Base-by-base conservation (phyloP, 441 rosid species). In the Croton laevigatus region DNA sequence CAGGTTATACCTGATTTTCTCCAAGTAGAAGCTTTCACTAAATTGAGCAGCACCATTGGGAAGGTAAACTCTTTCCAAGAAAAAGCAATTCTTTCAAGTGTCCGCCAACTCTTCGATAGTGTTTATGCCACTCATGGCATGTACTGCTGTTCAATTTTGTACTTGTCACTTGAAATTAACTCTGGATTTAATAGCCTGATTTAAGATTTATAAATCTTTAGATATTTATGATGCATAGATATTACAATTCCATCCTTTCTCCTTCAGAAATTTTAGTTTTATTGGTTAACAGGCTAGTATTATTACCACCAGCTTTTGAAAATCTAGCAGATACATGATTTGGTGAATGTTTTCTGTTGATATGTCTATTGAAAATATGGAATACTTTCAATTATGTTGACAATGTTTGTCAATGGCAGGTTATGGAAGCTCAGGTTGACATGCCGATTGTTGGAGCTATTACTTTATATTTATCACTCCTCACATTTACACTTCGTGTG, bases 21-120 rank as follows among this genome's bases (percentile, higher is more conserved):
- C 78, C 98, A 95, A 88, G 98, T 95, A 54, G 97, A 89, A 84
- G 99, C 99, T 74, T 95, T 95, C 86, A 78, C 98, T 46, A 93
- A 95, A 86, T 84, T 95, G 82, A 95, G 93, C 86, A 88, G 81
- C 81, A 94, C 97, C 46, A 95, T 95, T 62, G 97, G 99, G 75
- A 91, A 91, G 97, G 98, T 93, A 86, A 78, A 59, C 13, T 17
- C 9, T 22, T 45, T 38, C 16, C 1, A 7, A 42, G 51, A 32
- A 70, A 54, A 61, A 49, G 36, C 27, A 20, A 34, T 23, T 52
- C 20, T 23, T 55, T 32, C 45, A 55, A 38, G 32, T 32, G 36
- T 59, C 22, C 9, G 1, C 3, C 60, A 45, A 44, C 51, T 46
- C 0, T 53, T 40, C 14, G 65, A 17, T 67, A 17, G 65, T 65